Percentiles rank a stretch among this genome's conserved stretches.
Conservation (phyloP, 345 rosid species). For the Kandelia obovata region DNA sequence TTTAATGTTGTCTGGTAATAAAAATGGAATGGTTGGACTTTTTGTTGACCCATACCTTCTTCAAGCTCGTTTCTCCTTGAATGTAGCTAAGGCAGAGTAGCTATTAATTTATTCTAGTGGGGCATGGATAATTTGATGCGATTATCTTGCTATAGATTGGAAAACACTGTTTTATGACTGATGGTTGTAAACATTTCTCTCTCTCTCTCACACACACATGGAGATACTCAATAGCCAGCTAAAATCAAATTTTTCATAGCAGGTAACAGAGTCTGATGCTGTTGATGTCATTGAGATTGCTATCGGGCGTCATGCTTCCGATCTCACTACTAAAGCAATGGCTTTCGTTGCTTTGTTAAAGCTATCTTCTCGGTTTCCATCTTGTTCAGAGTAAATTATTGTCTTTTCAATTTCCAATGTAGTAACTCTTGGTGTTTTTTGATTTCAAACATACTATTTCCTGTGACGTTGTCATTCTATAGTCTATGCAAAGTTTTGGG, state of each 20-base stretch:
- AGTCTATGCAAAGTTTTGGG: no score
- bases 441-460: no score
- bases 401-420: conserved; percentile 10
- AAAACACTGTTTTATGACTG: neutral
- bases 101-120: no score
- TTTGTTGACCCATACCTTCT: neutral
- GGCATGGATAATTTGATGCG: no score
- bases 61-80: neutral
- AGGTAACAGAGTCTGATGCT: conserved; percentile 93
- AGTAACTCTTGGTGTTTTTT: no score
- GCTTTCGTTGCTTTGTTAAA: conserved; percentile 84
- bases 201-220: neutral
- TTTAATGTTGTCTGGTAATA: neutral
- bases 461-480: no score
- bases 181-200: neutral
- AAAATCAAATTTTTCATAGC: conserved; percentile 31
- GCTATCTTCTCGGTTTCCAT: conserved; percentile 92
- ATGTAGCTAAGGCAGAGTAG: no score
- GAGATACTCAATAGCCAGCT: neutral
- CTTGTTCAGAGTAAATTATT: conserved; percentile 73
- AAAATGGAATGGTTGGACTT: neutral
- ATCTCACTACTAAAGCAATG: conserved; percentile 90
- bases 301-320: conserved; percentile 58
- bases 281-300: conserved; percentile 80
- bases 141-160: no score